phyloP scores from a whole-genome alignment of 2,329 filamentous ascomycete genomes.

The Pyrenochaeta sp. region DNA sequence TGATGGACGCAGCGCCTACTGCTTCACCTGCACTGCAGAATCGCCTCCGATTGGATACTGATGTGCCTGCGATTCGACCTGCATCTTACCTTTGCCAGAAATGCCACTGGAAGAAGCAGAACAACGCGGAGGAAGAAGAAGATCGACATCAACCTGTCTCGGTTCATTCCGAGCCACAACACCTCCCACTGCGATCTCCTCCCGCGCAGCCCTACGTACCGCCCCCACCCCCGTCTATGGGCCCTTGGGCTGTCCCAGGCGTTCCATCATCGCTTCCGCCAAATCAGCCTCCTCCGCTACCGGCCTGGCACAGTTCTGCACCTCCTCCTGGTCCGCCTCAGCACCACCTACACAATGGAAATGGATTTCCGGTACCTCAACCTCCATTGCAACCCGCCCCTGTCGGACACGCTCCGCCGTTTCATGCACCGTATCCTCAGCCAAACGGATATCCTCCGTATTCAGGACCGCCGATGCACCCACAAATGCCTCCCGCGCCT shows the following conservation, averaged over 20 bases:
- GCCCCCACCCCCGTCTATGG: conserved; percentile 18
- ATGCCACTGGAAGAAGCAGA: conserved; percentile 56
- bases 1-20: conserved; percentile 40
- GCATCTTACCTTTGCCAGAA: conserved; percentile 55
- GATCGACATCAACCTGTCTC: conserved; percentile 39
- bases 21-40: conserved; percentile 17
- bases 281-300: conserved; percentile 38
- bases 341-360: conserved; percentile 42
- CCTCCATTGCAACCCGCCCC: conserved; percentile 31
- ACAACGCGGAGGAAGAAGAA: conserved; percentile 40
- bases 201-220: conserved; percentile 35
- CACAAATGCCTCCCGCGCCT: conserved; percentile 36
- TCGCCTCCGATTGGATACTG: conserved; percentile 33
- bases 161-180: conserved; percentile 42
- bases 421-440: conserved; percentile 43
- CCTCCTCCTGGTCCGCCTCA: conserved; percentile 31
- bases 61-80: conserved; percentile 18
- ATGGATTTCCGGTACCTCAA: conserved; percentile 30
- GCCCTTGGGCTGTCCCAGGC: conserved; percentile 31
- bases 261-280: conserved; percentile 22
- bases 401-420: conserved; percentile 37
- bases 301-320: conserved; percentile 39
- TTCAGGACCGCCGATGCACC: conserved; percentile 36
- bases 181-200: conserved; percentile 42
- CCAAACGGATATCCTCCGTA: conserved; percentile 46